Evolutionary conservation across 2,329 filamentous ascomycete species (phyloP).

Genomic region (Zalaria sp.): DNA sequence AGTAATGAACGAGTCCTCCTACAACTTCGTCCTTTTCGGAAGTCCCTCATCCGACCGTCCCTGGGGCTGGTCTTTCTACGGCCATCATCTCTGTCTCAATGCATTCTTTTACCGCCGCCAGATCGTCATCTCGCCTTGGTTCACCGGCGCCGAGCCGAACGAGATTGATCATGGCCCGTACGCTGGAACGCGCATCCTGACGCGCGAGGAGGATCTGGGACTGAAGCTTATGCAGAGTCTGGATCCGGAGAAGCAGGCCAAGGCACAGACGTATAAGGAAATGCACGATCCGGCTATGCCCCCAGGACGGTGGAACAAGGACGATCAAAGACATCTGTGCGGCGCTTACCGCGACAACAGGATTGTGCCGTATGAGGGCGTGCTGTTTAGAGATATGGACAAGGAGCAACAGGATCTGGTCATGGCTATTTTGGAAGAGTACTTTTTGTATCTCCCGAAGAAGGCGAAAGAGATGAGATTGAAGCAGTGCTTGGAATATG

Average conservation of each 20-base stretch:
- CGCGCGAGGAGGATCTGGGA: conserved; percentile 49
- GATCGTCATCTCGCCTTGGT: conserved; percentile 58
- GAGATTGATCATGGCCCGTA: conserved; percentile 51
- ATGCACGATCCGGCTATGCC: conserved; percentile 55
- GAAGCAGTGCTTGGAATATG: conserved; percentile 38
- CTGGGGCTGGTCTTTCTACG: conserved; percentile 65
- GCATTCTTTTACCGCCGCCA: conserved; percentile 52
- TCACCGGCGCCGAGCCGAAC: conserved; percentile 71
- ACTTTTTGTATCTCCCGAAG: conserved; percentile 52
- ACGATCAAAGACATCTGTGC: conserved; percentile 65
- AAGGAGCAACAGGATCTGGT: conserved; percentile 39
- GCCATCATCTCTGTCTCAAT: conserved; percentile 64
- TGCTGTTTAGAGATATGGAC: conserved; percentile 38
- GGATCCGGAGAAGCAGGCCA: conserved; percentile 26
- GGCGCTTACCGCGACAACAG: conserved; percentile 70
- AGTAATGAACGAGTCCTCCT: conserved; percentile 61
- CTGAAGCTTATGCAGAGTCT: conserved; percentile 58
- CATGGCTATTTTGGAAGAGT: conserved; percentile 45
- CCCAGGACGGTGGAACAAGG: conserved; percentile 59
- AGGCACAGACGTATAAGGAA: conserved; percentile 42
- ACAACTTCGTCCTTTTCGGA: conserved; percentile 63
- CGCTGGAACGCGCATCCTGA: conserved; percentile 50
- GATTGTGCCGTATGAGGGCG: conserved; percentile 56
- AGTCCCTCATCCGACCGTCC: conserved; percentile 40
- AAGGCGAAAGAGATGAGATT: conserved; percentile 41